A percentile compares a stretch with the other conserved stretches of the same genome.
Conservation (phyloP, 2,329 filamentous ascomycete genomes). For the Stemphylium lycopersici region DNA sequence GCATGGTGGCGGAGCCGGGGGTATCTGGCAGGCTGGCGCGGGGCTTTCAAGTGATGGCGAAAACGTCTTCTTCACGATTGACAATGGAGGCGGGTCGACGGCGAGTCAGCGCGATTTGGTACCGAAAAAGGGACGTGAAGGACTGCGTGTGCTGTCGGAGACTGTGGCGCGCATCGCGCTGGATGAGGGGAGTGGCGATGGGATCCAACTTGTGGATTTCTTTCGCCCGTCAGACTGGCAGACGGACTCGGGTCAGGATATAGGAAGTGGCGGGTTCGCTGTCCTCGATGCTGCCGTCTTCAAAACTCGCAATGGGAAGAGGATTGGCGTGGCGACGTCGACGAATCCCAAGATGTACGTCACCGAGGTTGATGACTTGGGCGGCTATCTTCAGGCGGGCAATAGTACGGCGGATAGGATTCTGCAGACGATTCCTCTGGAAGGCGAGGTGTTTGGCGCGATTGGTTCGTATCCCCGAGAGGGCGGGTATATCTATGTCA, state of each 20-base stretch:
- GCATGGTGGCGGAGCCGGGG: slow-evolving; percentile 26
- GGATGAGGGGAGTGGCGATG: slow-evolving; percentile 10
- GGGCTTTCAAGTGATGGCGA: slow-evolving; percentile 27
- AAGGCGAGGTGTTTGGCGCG: slow-evolving; percentile 30
- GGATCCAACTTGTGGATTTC: slow-evolving; percentile 23
- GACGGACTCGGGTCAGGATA: slow-evolving; percentile 14
- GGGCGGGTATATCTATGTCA: slow-evolving; percentile 40
- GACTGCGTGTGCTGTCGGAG: slow-evolving; percentile 17
- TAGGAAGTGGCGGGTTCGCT: slow-evolving; percentile 23
- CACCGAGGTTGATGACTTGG: slow-evolving; percentile 27
- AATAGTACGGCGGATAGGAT: slow-evolving; percentile 24
- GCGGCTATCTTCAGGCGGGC: slow-evolving; percentile 30
- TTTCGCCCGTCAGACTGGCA: slow-evolving; percentile 22
- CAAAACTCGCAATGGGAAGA: slow-evolving; percentile 20
- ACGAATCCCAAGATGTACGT: slow-evolving; percentile 40
- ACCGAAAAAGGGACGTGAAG: slow-evolving; percentile 7
- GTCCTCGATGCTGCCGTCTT: slow-evolving; percentile 27
- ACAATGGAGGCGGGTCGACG: slow-evolving; percentile 14
- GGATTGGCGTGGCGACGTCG: slow-evolving; percentile 37
- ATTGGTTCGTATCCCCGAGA: slow-evolving; percentile 32
- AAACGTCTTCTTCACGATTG: slow-evolving; percentile 25
- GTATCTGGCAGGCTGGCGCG: slow-evolving; percentile 26
- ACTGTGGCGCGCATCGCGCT: slow-evolving; percentile 15
- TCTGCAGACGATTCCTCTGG: slow-evolving; percentile 28
- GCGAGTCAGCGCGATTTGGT: slow-evolving; percentile 4